Evolutionary conservation across 768 basidiomycete species (phyloP).

Genomic region (Mycena belliarum): DNA sequence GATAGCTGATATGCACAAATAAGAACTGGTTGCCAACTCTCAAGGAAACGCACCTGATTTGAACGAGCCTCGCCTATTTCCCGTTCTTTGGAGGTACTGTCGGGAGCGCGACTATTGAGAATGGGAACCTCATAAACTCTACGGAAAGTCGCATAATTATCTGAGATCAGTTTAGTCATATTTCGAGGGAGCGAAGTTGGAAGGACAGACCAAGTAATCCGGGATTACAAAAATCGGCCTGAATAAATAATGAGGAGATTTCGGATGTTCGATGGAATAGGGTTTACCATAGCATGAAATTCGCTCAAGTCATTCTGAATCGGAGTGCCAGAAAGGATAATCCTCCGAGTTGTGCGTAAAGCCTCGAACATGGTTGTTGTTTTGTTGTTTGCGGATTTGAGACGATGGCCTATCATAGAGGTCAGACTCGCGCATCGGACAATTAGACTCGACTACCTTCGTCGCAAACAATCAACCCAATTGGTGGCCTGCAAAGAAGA

Average conservation of each 20-base stretch:
- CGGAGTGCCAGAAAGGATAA: constrained; percentile 95
- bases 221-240: constrained; percentile 95
- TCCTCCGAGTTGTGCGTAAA: constrained; percentile 70
- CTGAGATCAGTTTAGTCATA: constrained; percentile 35
- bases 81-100: constrained; percentile 67
- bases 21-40: background rate
- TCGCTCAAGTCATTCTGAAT: constrained; percentile 96
- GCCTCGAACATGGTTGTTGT: constrained; percentile 84
- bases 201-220: constrained; percentile 68
- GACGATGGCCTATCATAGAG: constrained; percentile 66
- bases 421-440: background rate
- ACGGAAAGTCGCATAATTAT: constrained; percentile 75
- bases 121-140: constrained; percentile 88
- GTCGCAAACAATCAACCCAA: constrained; percentile 93
- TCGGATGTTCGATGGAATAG: background rate
- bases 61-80: constrained; percentile 79
- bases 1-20: constrained; percentile 51
- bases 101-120: constrained; percentile 79
- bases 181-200: background rate
- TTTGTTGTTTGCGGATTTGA: constrained; percentile 91
- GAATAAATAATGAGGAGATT: background rate
- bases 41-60: constrained; percentile 55
- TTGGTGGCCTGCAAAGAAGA: constrained; percentile 64
- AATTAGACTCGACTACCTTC: constrained; percentile 57
- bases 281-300: constrained; percentile 94